phyloP scores from a whole-genome alignment of 116 monocot species.

The Posidonia oceanica region DNA sequence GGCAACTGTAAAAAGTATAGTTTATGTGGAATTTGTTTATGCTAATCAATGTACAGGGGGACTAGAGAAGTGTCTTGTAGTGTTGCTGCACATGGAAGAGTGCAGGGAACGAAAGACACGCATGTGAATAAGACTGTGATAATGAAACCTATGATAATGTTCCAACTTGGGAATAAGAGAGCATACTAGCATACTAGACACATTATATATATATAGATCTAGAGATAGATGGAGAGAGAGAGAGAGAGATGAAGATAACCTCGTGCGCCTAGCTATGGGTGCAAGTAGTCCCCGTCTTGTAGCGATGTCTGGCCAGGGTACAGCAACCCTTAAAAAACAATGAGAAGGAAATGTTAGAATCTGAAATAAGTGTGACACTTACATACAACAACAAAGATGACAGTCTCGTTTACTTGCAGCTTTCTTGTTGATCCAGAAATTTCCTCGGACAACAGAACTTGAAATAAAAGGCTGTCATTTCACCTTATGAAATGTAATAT shows the following conservation, averaged over 20 bases:
- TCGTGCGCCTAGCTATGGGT: conserved; percentile 40
- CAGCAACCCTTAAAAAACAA: conserved; percentile 57
- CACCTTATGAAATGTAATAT: no score
- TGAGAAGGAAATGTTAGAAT: neutral
- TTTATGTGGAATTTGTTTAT: no score
- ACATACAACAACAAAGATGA: neutral
- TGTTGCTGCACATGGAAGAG: no score
- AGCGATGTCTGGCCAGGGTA: conserved; percentile 73
- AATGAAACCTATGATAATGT: no score
- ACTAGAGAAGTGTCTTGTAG: no score
- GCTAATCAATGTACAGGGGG: no score
- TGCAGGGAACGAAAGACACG: no score
- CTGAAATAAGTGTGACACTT: neutral
- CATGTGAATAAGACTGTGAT: no score
- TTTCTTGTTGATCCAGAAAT: conserved; percentile 85
- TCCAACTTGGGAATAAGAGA: no score
- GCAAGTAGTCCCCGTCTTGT: conserved; percentile 68
- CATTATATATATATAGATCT: no score
- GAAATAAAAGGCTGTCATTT: neutral
- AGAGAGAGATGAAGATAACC: conserved; percentile 13
- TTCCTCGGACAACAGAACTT: conserved; percentile 90
- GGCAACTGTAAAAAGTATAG: no score
- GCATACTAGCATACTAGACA: no score
- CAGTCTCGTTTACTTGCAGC: conserved; percentile 44
- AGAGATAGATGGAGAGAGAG: neutral